Evolutionary conservation across 1,284 basidiomycete genomes (phyloP).

Genomic region (Leccinum variabile): DNA sequence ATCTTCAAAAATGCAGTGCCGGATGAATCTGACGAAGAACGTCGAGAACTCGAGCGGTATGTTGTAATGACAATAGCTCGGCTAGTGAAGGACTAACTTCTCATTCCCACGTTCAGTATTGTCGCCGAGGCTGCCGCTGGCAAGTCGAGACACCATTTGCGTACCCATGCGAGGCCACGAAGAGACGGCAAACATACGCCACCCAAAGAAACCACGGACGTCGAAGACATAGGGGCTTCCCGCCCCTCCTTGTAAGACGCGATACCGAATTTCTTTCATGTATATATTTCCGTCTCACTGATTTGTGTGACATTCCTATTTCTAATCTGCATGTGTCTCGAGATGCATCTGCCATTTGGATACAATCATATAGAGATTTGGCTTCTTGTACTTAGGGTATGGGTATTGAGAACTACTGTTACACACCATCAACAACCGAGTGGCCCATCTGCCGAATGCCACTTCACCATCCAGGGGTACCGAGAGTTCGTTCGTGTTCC

Average conservation of each 20-base stretch:
- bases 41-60: slow-evolving; percentile 87
- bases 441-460: slow-evolving; percentile 3
- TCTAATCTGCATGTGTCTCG: slow-evolving; percentile 24
- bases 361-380: slow-evolving; percentile 17
- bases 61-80: slow-evolving; percentile 16
- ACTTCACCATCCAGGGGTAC: slow-evolving; percentile 6
- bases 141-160: slow-evolving; percentile 56
- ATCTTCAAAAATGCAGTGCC: slow-evolving; percentile 83
- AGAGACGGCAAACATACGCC: slow-evolving; percentile 36
- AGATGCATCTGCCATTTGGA: slow-evolving; percentile 11
- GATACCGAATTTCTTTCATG: slow-evolving; percentile 7
- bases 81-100: slow-evolving; percentile 7
- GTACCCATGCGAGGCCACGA: slow-evolving; percentile 39
- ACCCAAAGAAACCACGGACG: slow-evolving; percentile 20
- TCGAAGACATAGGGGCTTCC: slow-evolving; percentile 17
- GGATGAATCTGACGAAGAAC: slow-evolving; percentile 89
- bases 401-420: slow-evolving; percentile 20
- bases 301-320: slow-evolving; percentile 1
- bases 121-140: slow-evolving; percentile 69
- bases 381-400: slow-evolving; percentile 2
- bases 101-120: slow-evolving; percentile 45
- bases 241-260: slow-evolving; percentile 14
- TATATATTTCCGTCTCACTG: slow-evolving; percentile 21
- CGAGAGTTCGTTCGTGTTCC: slow-evolving; percentile 29
- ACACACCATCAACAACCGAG: slow-evolving; percentile 13